Evolutionary conservation across 495 filamentous ascomycete species (phyloP), one percentile per base, ranked within the genome.

Genomic region (Penicillium canescens): DNA sequence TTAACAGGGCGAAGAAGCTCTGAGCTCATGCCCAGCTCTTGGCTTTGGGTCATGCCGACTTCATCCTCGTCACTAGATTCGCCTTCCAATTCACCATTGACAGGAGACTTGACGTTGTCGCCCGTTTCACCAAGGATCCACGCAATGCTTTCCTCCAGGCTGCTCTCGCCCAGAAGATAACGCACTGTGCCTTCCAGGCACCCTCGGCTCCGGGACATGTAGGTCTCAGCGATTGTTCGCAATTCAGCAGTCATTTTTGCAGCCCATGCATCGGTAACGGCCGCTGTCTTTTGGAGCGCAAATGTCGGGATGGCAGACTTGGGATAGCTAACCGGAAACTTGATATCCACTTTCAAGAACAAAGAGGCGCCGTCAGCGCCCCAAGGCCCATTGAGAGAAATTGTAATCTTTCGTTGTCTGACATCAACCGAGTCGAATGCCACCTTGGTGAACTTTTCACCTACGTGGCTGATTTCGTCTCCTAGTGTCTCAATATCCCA

Each of bases 51-150:
- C 63, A 75, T 57, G 20, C 74, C 82, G 67, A 87, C 84, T 53
- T 94, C 91, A 53, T 92, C 90, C 50, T 94, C 91, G 46, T 96
- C 92, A 60, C 90, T 96, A 12, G 91, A 96, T 21, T 84, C 84
- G 36, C 86, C 84, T 26, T 84, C 88, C 3, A 87, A 59, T 58
- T 84, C 84, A 20, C 74, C 76, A 23, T 83, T 80, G 57, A 86
- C 66, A 4, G 71, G 71, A 8, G 69, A 73, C 46, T 78, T 86
- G 28, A 76, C 52, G 26, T 66, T 71, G 24, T 78, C 75, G 0
- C 59, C 66, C 24, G 70, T 74, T 62, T 78, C 76, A 7, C 68
- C 73, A 23, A 80, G 75, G 52, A 91, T 81, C 69, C 86, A 87
- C 2, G 79, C 80, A 6, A 87, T 84, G 67, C 87, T 92, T 33